Evolutionary conservation across 768 basidiomycete genomes (phyloP).

Genomic region (Mycena latifolia): DNA sequence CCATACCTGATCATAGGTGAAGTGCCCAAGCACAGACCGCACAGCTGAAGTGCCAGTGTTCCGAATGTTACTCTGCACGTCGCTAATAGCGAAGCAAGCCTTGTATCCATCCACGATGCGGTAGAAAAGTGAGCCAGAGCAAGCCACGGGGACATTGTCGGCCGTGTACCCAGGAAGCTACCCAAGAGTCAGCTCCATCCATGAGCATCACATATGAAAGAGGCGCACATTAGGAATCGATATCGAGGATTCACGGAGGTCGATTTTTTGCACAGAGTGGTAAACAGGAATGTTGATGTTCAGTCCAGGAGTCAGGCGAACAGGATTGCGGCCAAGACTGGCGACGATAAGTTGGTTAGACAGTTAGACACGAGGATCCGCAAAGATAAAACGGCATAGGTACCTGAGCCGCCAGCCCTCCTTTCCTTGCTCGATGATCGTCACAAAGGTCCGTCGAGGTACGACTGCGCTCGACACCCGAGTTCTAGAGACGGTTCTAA

Average conservation of each 20-base stretch:
- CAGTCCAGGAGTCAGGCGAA: conserved; percentile 58
- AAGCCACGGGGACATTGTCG: conserved; percentile 58
- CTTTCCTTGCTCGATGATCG: conserved; percentile 64
- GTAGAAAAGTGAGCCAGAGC: conserved; percentile 68
- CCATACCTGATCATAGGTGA: conserved; percentile 59
- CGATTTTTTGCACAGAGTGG: conserved; percentile 59
- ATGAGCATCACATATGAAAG: neutral
- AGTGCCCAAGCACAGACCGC: conserved; percentile 65
- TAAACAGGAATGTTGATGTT: conserved; percentile 59
- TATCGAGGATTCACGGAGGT: conserved; percentile 62
- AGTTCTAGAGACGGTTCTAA: conserved; percentile 26
- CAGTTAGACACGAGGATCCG: neutral
- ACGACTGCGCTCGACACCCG: conserved; percentile 4
- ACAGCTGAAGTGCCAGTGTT: conserved; percentile 68
- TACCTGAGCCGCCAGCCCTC: conserved; percentile 66
- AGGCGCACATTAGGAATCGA: conserved; percentile 55
- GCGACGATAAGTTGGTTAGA: neutral
- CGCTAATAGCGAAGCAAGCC: conserved; percentile 64
- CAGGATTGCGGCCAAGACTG: conserved; percentile 60
- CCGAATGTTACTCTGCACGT: conserved; percentile 61
- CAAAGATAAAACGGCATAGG: neutral
- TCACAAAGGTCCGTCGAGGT: conserved; percentile 52
- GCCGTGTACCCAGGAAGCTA: conserved; percentile 51
- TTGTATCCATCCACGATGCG: conserved; percentile 64
- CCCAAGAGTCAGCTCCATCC: neutral